Percentiles rank a stretch among this genome's conserved stretches.
Conservation (phyloP, 2,329 filamentous ascomycete species). For the Ceratocystis smalleyi region DNA sequence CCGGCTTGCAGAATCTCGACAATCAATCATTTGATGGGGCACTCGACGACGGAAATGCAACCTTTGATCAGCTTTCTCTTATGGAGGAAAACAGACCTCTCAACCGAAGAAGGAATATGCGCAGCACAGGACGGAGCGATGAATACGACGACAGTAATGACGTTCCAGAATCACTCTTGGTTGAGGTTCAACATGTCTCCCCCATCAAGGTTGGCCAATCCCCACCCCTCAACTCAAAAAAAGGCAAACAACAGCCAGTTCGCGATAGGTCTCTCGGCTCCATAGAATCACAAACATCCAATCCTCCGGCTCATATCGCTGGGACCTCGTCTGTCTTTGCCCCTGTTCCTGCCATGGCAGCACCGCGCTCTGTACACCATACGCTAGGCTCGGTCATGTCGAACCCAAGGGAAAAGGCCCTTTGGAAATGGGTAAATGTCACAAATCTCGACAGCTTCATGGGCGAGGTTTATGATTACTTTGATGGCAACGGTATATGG, state of each 20-base stretch:
- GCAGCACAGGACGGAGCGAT: slow-evolving; percentile 22
- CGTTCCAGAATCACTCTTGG: slow-evolving; percentile 46
- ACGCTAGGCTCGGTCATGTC: slow-evolving; percentile 2
- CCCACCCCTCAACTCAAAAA: slow-evolving; percentile 18
- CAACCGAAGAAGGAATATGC: slow-evolving; percentile 19
- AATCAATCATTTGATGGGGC: slow-evolving; percentile 26
- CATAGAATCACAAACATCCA: not conserved
- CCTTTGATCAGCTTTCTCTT: slow-evolving; percentile 30
- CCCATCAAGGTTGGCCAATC: slow-evolving; percentile 15
- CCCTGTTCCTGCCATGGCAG: not conserved
- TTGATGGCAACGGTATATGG: slow-evolving; percentile 65
- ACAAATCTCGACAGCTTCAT: slow-evolving; percentile 80
- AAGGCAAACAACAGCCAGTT: slow-evolving; percentile 19
- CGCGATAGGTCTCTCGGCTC: slow-evolving; percentile 29
- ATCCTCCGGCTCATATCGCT: not conserved
- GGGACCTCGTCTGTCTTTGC: not conserved
- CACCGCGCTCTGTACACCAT: not conserved
- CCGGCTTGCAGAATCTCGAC: not conserved
- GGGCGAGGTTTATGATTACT: slow-evolving; percentile 73
- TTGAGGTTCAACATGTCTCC: slow-evolving; percentile 34
- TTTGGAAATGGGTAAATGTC: slow-evolving; percentile 89
- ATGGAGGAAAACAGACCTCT: slow-evolving; percentile 34
- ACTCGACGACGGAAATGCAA: slow-evolving; percentile 27
- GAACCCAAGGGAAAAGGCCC: slow-evolving; percentile 48
- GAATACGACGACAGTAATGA: slow-evolving; percentile 44